These are phyloP conservation scores for Eucalyptus pumila DNA, from an alignment of 345 rosid species.

Conservation along the genomic window DNA sequence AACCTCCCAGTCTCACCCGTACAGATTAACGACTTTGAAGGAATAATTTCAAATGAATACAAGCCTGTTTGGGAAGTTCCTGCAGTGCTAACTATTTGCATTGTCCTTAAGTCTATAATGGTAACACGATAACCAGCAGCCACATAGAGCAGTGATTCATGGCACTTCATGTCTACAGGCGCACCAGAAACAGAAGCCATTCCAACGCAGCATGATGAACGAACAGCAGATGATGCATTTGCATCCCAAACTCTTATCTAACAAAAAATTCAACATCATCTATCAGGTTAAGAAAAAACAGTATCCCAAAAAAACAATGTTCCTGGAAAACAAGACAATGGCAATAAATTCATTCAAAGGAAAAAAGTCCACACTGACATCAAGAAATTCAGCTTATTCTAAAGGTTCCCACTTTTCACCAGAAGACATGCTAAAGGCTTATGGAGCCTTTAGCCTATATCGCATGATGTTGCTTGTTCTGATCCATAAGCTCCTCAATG, in stretches of 20 bases:
- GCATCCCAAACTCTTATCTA: slow-evolving; percentile 72
- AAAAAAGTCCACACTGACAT: background rate
- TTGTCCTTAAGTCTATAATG: slow-evolving; percentile 52
- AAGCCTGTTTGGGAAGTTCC: slow-evolving; percentile 20
- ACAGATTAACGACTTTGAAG: slow-evolving; percentile 40
- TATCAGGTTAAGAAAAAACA: background rate
- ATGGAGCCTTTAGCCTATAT: background rate
- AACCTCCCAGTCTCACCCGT: slow-evolving; percentile 49
- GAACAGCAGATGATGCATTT: slow-evolving; percentile 25
- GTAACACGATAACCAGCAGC: slow-evolving; percentile 51
- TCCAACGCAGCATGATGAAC: slow-evolving; percentile 64
- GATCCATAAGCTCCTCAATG: background rate
- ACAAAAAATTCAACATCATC: background rate
- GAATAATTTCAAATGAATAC: slow-evolving; percentile 28
- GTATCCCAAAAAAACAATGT: background rate
- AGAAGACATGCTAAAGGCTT: background rate
- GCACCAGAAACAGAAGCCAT: slow-evolving; percentile 34
- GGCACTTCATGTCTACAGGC: slow-evolving; percentile 43
- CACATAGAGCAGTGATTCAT: slow-evolving; percentile 48
- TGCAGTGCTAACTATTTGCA: slow-evolving; percentile 32
- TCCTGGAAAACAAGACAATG: background rate
- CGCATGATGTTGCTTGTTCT: background rate
- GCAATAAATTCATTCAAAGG: background rate
- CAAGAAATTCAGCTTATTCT: background rate
- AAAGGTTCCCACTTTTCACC: background rate